Conservation (phyloP, 495 filamentous ascomycete species). For the Achaetomiella virescens region DNA sequence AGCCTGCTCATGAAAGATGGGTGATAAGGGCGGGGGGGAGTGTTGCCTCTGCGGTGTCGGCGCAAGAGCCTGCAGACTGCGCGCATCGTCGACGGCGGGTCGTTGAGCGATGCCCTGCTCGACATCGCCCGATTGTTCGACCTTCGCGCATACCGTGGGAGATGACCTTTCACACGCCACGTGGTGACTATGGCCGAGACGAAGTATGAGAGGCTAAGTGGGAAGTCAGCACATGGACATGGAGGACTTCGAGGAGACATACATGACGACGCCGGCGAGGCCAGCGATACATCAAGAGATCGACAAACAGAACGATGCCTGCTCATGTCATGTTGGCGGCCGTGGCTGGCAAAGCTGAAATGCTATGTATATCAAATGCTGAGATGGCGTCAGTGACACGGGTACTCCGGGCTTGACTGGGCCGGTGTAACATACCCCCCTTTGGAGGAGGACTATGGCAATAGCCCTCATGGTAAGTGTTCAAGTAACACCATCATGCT, state of each 20-base stretch:
- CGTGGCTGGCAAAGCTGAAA: neutral
- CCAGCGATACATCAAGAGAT: conserved; percentile 2
- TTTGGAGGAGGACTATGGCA: conserved; percentile 1
- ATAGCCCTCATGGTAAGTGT: conserved; percentile 2
- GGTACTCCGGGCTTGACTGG: neutral
- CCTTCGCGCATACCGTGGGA: neutral
- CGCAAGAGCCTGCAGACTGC: neutral
- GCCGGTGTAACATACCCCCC: neutral
- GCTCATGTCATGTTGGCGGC: neutral
- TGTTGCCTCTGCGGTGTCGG: neutral
- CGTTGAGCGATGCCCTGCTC: conserved; percentile 2
- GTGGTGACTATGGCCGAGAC: neutral
- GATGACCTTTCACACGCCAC: neutral
- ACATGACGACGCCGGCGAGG: conserved; percentile 1
- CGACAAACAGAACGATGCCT: neutral
- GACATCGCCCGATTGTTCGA: neutral
- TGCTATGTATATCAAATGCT: neutral
- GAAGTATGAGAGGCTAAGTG: neutral
- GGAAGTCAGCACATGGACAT: neutral
- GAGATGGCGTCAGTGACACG: neutral
- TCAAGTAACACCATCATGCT: conserved; percentile 13
- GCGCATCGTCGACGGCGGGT: neutral
- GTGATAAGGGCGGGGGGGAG: conserved; percentile 13
- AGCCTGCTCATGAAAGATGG: neutral
- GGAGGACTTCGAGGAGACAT: neutral